Evolutionary conservation across 768 basidiomycete genomes (phyloP).

Genomic region (Rossbeevera mucosa): DNA sequence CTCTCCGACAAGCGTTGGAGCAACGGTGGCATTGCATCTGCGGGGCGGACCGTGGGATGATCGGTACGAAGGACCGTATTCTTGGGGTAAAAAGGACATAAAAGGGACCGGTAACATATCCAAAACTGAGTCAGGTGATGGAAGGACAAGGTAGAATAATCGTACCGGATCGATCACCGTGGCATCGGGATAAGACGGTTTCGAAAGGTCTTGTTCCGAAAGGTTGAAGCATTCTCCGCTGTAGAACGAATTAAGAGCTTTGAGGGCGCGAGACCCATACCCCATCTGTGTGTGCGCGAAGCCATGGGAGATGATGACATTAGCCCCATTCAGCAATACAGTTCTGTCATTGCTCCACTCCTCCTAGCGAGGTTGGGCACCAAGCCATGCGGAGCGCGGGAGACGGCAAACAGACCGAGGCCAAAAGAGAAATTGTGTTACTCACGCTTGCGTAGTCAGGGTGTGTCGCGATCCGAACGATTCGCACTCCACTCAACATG

Average conservation of each 20-base stretch:
- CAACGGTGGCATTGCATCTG: constrained; percentile 83
- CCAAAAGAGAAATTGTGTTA: constrained; percentile 1
- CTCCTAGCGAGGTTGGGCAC: background rate
- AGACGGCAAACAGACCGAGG: background rate
- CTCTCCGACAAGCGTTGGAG: constrained; percentile 86
- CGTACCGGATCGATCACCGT: constrained; percentile 45
- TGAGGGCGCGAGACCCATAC: constrained; percentile 85
- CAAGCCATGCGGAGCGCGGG: background rate
- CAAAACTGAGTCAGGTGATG: background rate
- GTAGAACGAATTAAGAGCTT: constrained; percentile 86
- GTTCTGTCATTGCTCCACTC: background rate
- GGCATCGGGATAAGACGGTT: constrained; percentile 59
- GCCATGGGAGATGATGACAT: background rate
- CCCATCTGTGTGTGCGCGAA: constrained; percentile 66
- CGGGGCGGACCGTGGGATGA: constrained; percentile 64
- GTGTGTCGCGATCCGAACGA: constrained; percentile 92
- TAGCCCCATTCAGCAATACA: background rate
- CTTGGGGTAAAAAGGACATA: constrained; percentile 24
- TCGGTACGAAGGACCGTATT: constrained; percentile 68
- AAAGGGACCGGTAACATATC: background rate
- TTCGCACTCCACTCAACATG: constrained; percentile 79
- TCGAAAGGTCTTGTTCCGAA: constrained; percentile 53
- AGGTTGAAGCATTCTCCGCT: constrained; percentile 88
- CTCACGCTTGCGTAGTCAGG: constrained; percentile 89
- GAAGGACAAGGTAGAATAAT: background rate